Base-by-base conservation (phyloP, 108 stramenopile genomes). In the Pseudonitzschia multistriata region DNA sequence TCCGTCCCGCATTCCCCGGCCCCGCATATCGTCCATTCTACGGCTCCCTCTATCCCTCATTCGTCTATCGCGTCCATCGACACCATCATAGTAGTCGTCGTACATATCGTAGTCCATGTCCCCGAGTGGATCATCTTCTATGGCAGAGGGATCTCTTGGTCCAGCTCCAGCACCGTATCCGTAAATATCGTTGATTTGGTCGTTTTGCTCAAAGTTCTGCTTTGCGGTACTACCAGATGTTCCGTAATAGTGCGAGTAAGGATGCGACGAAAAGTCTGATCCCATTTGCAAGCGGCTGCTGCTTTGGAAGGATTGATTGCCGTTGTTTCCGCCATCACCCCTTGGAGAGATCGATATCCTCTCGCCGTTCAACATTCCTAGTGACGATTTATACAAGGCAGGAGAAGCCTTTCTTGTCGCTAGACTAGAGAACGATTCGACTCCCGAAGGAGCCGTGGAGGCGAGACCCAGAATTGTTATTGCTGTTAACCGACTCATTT, bases 181-280 rank as follows among this genome's bases (percentile, higher is more conserved):
- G 39, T 64, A 64, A 28, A 64, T 45, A 42, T 64, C 63, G 21
- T 40, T 47, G 33, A 64, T 42, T 22, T 64, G 33, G n/a, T 47
- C 63, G 34, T 64, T 64, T 15, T 64, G 63, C 24, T 64, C 40
- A 40, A 64, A 45, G 34, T 64, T 64, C 29, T 64, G 63, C n/a
- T 64, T 64, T 19, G 63, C 63, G 7, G 63, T 64, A 2, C 33
- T 35, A n/a, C 63, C 63, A 17, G 33, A 35, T 8, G 63, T 64
- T 29, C 63, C 63, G 27, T 64, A 64, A 22, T 64, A 64, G 0
- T 31, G 30, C 0, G 63, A 64, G 39, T 64, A 64, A 11, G 63
- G 63, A 22, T 64, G 63, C 0, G 63, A 64, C 5, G 63, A 64
- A 64, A 64, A 64, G 40, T 64, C 63, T 11, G 63, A 64, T 22